These are phyloP conservation scores for Secale cereale DNA, from an alignment of 176 grass and related monocot genomes.

Conservation along the genomic window DNA sequence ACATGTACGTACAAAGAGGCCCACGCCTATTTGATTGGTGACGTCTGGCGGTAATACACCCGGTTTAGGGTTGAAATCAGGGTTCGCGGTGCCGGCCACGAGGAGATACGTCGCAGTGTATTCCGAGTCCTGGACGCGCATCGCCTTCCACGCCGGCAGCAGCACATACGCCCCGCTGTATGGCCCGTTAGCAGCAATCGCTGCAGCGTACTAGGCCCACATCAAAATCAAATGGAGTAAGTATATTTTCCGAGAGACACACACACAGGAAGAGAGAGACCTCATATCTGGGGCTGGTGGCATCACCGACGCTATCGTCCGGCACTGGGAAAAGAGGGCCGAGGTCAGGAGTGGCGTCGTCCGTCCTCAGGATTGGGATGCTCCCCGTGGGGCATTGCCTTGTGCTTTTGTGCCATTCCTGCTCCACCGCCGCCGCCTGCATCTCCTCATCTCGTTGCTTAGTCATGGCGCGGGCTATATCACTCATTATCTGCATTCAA, in stretches of 20 bases:
- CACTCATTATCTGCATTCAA: neutral
- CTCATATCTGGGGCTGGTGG: no score
- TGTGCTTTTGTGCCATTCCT: neutral
- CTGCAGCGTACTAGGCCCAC: neutral
- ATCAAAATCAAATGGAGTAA: neutral
- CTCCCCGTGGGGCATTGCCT: neutral
- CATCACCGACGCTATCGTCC: no score
- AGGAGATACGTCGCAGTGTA: neutral
- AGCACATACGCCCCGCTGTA: neutral
- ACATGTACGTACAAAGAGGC: neutral
- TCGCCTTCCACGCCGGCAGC: neutral
- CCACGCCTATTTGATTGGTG: neutral
- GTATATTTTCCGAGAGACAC: no score
- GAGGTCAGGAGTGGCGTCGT: neutral
- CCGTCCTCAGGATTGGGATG: neutral
- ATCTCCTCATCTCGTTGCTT: neutral
- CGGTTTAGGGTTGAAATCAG: neutral
- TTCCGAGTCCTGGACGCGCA: neutral
- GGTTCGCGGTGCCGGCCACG: neutral
- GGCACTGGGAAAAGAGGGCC: no score
- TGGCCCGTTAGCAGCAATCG: neutral
- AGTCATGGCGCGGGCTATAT: neutral
- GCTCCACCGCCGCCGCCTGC: neutral
- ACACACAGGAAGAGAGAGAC: no score
- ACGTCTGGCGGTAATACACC: neutral